Base-by-base conservation (phyloP, 192 early-diverging fungal species). In the Mortierella claussenii region DNA sequence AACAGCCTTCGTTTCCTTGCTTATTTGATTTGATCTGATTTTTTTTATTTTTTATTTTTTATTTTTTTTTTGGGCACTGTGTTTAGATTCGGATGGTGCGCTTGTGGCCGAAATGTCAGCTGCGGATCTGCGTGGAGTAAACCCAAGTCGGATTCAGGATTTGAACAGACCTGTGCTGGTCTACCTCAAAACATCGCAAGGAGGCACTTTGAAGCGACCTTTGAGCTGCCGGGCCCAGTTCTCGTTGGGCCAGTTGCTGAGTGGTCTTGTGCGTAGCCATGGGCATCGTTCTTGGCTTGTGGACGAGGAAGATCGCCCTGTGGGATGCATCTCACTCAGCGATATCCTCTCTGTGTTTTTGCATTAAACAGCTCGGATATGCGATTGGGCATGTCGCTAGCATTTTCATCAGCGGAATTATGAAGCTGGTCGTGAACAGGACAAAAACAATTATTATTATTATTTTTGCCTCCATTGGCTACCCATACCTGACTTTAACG, bases 321-420 rank as follows among this genome's bases (percentile, higher is more conserved):
- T 88, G 23, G 93, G 93, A 20, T 90, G 93, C n/a, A 83, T 95
- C 48, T 89, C 91, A 4, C 47, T 92, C 30, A 89, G 87, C 21
- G 93, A 95, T 68, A 68, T 91, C 27, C 56, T 94, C 17, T 57
- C 71, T 23, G 68, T 82, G 24, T 89, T 92, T 68, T 49, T 79
- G 44, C 61, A 64, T 4, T 76, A 52, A 42, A 56, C n/a, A n/a
- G n/a, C n/a, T n/a, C n/a, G n/a, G n/a, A n/a, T n/a, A n/a, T n/a
- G n/a, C n/a, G n/a, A n/a, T n/a, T n/a, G n/a, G n/a, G n/a, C n/a
- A n/a, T n/a, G n/a, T n/a, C n/a, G n/a, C n/a, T n/a, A n/a, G n/a
- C n/a, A n/a, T n/a, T n/a, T n/a, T n/a, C n/a, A n/a, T n/a, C n/a
- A n/a, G n/a, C n/a, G n/a, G n/a, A n/a, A n/a, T n/a, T n/a, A n/a